Base-by-base conservation (phyloP, 2,329 filamentous ascomycete genomes). In the Aspergillus oerlinghausenensis region DNA sequence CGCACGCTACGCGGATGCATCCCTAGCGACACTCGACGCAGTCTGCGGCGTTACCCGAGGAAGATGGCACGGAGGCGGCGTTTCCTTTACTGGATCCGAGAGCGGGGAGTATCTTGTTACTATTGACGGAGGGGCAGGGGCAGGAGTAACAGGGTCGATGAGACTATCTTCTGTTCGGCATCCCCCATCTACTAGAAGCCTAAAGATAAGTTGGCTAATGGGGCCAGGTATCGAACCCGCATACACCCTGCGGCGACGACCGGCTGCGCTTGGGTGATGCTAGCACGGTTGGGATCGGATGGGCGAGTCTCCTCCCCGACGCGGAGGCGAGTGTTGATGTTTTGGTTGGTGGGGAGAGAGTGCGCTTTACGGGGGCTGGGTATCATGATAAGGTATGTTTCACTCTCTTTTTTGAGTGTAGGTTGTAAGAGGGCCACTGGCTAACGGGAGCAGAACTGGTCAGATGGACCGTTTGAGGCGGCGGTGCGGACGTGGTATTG, bases 371-470 rank as follows among this genome's bases (percentile, higher is more conserved):
- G 5, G 77, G 77, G 1, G 52, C 67, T 1, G 78, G 70, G 1
- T 80, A 80, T 60, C 77, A 80, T 60, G 78, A 80, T 59, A 79
- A 78, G 64, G 72, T 73, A 57, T 50, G 50, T 40, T n/a, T 32
- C 21, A 26, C 38, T 23, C 43, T 7, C 10, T 5, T n/a, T n/a
- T n/a, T n/a, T n/a, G n/a, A n/a, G n/a, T n/a, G n/a, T n/a, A n/a
- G n/a, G n/a, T n/a, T n/a, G n/a, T n/a, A n/a, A n/a, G n/a, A n/a
- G n/a, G n/a, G n/a, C n/a, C n/a, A n/a, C n/a, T n/a, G n/a, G n/a
- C n/a, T n/a, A n/a, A n/a, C n/a, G n/a, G n/a, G 21, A 3, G 42
- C 28, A 77, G 75, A 79, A 79, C 60, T 80, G 77, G 77, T 71
- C 71, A 4, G 66, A 74, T 55, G 57, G 58, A 28, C 71, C 75